Base-by-base conservation (phyloP, 179 eudicot species). In the Nepenthes alata region DNA sequence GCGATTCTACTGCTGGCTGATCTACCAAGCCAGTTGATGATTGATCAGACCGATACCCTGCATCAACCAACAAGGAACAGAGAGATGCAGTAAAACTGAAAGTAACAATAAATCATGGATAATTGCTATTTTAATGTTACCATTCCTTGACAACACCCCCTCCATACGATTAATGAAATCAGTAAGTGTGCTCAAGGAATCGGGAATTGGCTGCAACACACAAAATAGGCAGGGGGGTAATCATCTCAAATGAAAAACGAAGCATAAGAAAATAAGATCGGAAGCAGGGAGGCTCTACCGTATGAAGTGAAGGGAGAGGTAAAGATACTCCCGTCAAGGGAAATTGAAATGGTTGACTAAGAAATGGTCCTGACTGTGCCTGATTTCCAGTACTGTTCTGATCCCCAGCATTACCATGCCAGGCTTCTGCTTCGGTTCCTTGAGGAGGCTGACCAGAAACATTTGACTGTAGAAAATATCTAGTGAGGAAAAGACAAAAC, bases 131-230 rank as follows among this genome's bases (percentile, higher is more conserved):
- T 9, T 38, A 35, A 51, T 47, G 4, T 78, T 74, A 90, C 98
- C 98, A 75, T 75, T 85, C 70, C 71, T 90, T 52, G 85, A 79
- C 37, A 93, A 68, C 65, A 79, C 87, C 65, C 53, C 80, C 72
- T 87, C 98, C 98, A 93, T 87, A 51, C 76, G 83, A 77, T 77
- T 79, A 71, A 93, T 85, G 72, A 90, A 93, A 74, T 87, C 98
- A 11, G 80, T 71, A 53, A 93, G 81, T 39, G 97, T 93, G 81
- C 71, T 77, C 72, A 93, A 66, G 35, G 98, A 90, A 79, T 87
- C 88, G 48, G 98, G 91, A 70, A 93, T 82, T 55, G 97, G 91
- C 98, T 93, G 89, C 55, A 57, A 54, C 55, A 36, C 36, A 57
- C 14, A 63, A 35, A 61, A 38, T 16, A 0, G 7, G 2, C 50